Base-by-base conservation (phyloP, 257 asterid species). In the Solanum arcanum region DNA sequence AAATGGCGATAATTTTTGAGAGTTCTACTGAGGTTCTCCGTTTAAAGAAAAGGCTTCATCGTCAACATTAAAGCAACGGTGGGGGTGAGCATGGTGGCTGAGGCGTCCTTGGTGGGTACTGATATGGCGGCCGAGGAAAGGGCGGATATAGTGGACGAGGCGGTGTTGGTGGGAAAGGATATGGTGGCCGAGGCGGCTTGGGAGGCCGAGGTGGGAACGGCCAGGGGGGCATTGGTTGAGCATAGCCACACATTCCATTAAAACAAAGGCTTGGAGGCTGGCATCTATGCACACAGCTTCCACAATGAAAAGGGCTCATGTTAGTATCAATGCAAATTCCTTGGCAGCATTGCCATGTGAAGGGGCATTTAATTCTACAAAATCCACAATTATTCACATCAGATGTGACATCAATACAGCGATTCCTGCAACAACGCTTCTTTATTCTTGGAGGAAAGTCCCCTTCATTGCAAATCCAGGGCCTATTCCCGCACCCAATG, bases 181-280 rank as follows among this genome's bases (percentile, higher is more conserved):
- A 12, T 1, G 89, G 91, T 11, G 73, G 76, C 1, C 86, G 89
- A 9, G 88, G 90, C 21, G 8, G 68, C 3, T 90, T 90, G 1
- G 10, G 56, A 0, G 93, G 94, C 7, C 90, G 93, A 11, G 82
- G 90, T 0, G 95, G 95, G 39, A 91, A 90, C 7, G 94, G 94
- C 15, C 83, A 75, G 4, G 92, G 92, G 0, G 96, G 94, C 47
- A 86, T 31, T 1, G 92, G 93, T 68, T 92, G 92, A 44, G 95
- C 95, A 87, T 95, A 95, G 1, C 94, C 93, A 83, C 98, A 95
- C 89, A 93, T 59, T 11, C 98, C 98, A 87, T 84, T 90, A 3
- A 60, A 12, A 88, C 98, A 95, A 66, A 87, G 76, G 44, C 80
- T 88, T 0, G 90, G 92, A 60, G 86, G 92, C 15, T 85, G 88